Evolutionary conservation across 2,329 filamentous ascomycete species (phyloP), one percentile per base, ranked within the genome.

Genomic region (Ilyonectria destructans): DNA sequence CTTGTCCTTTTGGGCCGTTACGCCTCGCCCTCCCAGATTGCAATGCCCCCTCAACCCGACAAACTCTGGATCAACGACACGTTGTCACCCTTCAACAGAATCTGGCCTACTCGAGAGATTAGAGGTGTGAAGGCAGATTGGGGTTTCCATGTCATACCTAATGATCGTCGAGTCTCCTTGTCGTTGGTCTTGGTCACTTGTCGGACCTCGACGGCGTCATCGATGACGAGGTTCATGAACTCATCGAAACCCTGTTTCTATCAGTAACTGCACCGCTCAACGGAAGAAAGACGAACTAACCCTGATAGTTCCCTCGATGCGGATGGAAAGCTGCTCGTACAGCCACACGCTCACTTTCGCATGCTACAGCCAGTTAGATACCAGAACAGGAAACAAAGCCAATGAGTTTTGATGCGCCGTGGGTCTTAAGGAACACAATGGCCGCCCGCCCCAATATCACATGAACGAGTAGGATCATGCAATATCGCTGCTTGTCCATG

Each of bases 181-280:
- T 86, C 81, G 74, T 93, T 92, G 17, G 89, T 91, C 86, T 97
- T 97, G 70, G 93, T 95, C 62, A 93, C 86, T 79, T 94, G 89
- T 81, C 92, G 93, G 51, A 99, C 95, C 83, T 98, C 96, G 65
- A 98, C 90, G 33, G 96, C 96, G 76, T 99, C 95, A 79, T 99
- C 96, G 73, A 97, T 89, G 45, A 98, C 96, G 57, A 99, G 87
- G 85, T 99, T 99, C 95, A 99, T 98, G 85, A 98, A 99, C 83
- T 99, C 96, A 81, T 99, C 96, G 75, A 99, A 99, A 15, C 96
- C 95, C 95, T 97, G 8, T n/a, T 2, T 40, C 3, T 23, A 49
- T 65, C 48, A 75, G 67, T 19, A 45, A 26, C 5, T 10, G 6
- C 15, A 51, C 23, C 26, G n/a, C 45, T 21, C 7, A 23, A 23